Conservation (phyloP, 2,329 filamentous ascomycete genomes). For the Scytalidium lignicola region DNA sequence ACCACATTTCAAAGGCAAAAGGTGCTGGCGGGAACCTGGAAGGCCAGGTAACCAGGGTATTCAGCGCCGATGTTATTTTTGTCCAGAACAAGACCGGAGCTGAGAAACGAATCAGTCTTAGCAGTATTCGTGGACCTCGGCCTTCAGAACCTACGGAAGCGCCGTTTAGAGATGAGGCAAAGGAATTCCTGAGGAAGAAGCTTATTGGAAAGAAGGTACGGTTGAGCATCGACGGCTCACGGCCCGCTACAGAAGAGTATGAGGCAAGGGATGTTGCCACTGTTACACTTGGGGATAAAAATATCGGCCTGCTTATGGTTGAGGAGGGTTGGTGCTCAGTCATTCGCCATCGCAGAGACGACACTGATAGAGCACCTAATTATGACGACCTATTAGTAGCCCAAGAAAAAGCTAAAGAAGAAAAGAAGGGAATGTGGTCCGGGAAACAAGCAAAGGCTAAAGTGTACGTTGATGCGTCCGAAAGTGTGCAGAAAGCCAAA, state of each 20-base stretch:
- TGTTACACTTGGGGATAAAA: slow-evolving; percentile 76
- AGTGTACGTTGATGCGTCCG: slow-evolving; percentile 84
- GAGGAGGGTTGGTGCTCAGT: slow-evolving; percentile 91
- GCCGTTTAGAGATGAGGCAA: slow-evolving; percentile 86
- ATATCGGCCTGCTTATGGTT: slow-evolving; percentile 78
- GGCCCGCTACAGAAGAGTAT: slow-evolving; percentile 82
- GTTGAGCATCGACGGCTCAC: slow-evolving; percentile 83
- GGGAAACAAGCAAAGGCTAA: slow-evolving; percentile 79
- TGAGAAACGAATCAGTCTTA: slow-evolving; percentile 88
- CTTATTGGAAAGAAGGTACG: slow-evolving; percentile 94
- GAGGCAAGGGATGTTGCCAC: slow-evolving; percentile 95
- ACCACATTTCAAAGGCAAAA: slow-evolving; percentile 65
- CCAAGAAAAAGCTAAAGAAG: slow-evolving; percentile 77
- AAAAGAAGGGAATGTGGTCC: slow-evolving; percentile 92
- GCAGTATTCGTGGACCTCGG: slow-evolving; percentile 91
- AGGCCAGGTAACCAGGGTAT: slow-evolving; percentile 76
- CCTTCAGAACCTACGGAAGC: slow-evolving; percentile 79
- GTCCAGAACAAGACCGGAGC: slow-evolving; percentile 77
- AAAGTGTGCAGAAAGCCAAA: slow-evolving; percentile 91
- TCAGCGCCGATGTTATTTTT: slow-evolving; percentile 84
- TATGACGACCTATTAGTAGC: slow-evolving; percentile 84
- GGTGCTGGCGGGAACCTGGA: slow-evolving; percentile 63
- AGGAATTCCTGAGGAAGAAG: slow-evolving; percentile 91
- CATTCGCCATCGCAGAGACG: slow-evolving; percentile 90
- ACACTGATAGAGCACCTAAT: slow-evolving; percentile 87